Evolutionary conservation across 306 rosid genomes (phyloP).

Genomic region (Fragaria ananassa): DNA sequence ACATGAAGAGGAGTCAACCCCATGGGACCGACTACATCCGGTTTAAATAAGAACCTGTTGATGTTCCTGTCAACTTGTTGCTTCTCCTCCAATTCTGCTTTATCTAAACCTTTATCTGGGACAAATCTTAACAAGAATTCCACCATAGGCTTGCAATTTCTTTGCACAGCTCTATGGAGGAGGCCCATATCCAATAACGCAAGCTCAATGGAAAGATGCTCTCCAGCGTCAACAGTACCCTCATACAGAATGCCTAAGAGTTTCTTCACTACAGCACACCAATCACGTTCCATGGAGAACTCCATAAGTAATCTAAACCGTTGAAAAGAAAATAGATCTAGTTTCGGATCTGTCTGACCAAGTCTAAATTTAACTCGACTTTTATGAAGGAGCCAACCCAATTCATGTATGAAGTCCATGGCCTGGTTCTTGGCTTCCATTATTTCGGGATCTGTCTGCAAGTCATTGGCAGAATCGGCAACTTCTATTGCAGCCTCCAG

Average conservation of each 20-base stretch:
- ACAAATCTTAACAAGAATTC: conserved; percentile 57
- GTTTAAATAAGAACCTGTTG: conserved; percentile 52
- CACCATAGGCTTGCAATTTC: conserved; percentile 67
- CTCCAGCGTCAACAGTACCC: conserved; percentile 55
- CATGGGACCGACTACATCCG: conserved; percentile 59
- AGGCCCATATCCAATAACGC: conserved; percentile 64
- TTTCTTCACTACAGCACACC: conserved; percentile 84
- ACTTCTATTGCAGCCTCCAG: conserved; percentile 58
- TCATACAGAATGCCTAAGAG: conserved; percentile 59
- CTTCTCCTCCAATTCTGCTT: conserved; percentile 24
- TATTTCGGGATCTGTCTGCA: conserved; percentile 26
- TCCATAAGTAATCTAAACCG: conserved; percentile 71
- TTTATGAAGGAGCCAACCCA: conserved; percentile 91
- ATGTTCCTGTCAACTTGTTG: conserved; percentile 35
- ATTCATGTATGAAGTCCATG: conserved; percentile 65
- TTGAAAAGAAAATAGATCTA: conserved; percentile 47
- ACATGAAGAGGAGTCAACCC: conserved; percentile 86
- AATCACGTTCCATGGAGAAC: conserved; percentile 79
- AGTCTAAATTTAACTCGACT: conserved; percentile 45
- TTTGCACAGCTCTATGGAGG: conserved; percentile 73
- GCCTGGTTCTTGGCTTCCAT: conserved; percentile 60
- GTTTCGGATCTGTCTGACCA: conserved; percentile 49
- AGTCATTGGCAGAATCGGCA: conserved; percentile 26
- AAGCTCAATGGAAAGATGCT: conserved; percentile 43
- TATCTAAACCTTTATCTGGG: conserved; percentile 32